Percentiles rank a stretch among this genome's conserved stretches.
phyloP scores from a whole-genome alignment of 169 alveolate genomes.

The Plasmodium gallinaceum region DNA sequence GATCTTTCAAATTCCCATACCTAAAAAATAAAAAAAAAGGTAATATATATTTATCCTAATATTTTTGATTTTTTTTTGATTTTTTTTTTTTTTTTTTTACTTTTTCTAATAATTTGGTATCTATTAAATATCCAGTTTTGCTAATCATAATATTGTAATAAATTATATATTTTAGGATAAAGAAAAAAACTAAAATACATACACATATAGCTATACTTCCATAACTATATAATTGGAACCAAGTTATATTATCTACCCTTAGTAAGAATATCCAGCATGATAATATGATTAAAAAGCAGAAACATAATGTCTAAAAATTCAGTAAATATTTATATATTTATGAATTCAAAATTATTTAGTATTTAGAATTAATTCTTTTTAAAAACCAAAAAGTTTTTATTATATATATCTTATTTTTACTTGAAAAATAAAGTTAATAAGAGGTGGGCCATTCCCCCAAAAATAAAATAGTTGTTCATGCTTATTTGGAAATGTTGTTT shows the following conservation, averaged over 20 bases:
- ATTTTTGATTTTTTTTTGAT: not conserved
- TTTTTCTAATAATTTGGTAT: conserved; percentile 80
- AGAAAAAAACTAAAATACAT: conserved; percentile 72
- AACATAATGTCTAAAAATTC: conserved; percentile 60
- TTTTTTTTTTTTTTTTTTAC: conserved; percentile 26
- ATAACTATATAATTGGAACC: conserved; percentile 79
- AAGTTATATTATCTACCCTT: conserved; percentile 78
- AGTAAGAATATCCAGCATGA: conserved; percentile 82
- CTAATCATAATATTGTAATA: conserved; percentile 77
- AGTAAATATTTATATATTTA: conserved; percentile 1
- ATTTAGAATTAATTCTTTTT: not conserved
- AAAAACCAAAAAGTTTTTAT: not conserved
- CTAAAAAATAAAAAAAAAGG: conserved; percentile 18
- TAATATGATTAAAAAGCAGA: conserved; percentile 74
- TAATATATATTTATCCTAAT: not conserved
- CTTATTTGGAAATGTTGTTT: conserved; percentile 84
- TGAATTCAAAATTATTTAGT: not conserved
- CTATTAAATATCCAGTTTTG: conserved; percentile 81
- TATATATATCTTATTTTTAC: conserved; percentile 23
- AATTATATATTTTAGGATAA: conserved; percentile 67
- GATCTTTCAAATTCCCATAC: conserved; percentile 77
- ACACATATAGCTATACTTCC: conserved; percentile 74
- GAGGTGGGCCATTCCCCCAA: conserved; percentile 89
- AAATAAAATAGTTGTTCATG: conserved; percentile 88
- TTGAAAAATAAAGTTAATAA: conserved; percentile 76